Evolutionary conservation across 1,284 basidiomycete species (phyloP).

Genomic region (Ustilago bromivora): DNA sequence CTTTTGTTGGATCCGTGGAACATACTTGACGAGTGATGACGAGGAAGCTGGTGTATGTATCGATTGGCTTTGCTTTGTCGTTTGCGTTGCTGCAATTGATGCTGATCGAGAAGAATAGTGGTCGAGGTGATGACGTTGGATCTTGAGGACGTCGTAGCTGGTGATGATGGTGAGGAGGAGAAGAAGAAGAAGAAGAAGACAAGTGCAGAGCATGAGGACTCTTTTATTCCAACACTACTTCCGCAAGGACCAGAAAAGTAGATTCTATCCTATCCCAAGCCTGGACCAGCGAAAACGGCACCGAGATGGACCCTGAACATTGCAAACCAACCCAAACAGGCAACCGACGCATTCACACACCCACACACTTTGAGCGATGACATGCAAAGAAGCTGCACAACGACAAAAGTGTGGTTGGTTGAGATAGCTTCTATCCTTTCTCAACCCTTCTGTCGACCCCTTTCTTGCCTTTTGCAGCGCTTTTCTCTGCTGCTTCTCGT

Average conservation of each 20-base stretch:
- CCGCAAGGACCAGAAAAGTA: constrained; percentile 12
- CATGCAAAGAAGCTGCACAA: constrained; percentile 28
- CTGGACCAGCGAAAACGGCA: constrained; percentile 2
- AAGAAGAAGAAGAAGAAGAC: background rate
- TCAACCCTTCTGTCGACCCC: background rate
- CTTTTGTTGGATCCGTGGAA: constrained; percentile 60
- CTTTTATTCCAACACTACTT: constrained; percentile 17
- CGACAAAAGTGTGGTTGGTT: constrained; percentile 10
- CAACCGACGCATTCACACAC: constrained; percentile 7
- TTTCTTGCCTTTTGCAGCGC: constrained; percentile 25
- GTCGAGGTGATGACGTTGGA: background rate
- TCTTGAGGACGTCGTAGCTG: constrained; percentile 19
- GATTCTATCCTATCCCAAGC: constrained; percentile 26
- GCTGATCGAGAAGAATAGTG: background rate
- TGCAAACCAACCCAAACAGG: constrained; percentile 24
- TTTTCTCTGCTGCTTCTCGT: constrained; percentile 4
- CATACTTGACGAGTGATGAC: constrained; percentile 45
- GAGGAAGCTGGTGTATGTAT: constrained; percentile 5
- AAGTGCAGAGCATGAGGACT: background rate
- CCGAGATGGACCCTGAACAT: constrained; percentile 32
- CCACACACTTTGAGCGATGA: constrained; percentile 14
- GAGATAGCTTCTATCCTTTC: constrained; percentile 32
- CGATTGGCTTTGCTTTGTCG: background rate
- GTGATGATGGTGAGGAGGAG: constrained; percentile 14
- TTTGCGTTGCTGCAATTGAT: background rate